Evolutionary conservation across 768 basidiomycete genomes (phyloP), one percentile per base, ranked within the genome.

Genomic region (Porpolomopsis calyptriformis): DNA sequence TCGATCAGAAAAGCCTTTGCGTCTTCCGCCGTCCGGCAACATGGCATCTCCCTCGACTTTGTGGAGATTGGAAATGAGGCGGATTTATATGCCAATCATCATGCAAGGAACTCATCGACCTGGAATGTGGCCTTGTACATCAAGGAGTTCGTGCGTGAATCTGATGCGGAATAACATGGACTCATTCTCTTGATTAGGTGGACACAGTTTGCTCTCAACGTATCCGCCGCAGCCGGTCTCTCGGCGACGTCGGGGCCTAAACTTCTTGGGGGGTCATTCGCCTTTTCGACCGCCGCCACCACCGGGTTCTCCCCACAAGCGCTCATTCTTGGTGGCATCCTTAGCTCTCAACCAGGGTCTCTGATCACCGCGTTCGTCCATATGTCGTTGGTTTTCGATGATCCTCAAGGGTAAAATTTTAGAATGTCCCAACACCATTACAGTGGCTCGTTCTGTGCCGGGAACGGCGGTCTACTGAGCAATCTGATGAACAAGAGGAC

Each of bases 61-160:
- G 64, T 81, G 45, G 77, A 81, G 53, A 68, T 78, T 38, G 79
- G 79, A 9, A 80, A 82, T 42, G 77, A 81, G 59, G 64, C 78
- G 0, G 76, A 82, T 56, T 55, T 80, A 9, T 81, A 78, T 56
- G 35, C 29, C 16, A 61, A 60, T 45, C 75, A 76, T 46, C 72
- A 71, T 2, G 56, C 61, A 10, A 64, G 77, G 41, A 31, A 19
- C 43, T 64, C 26, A 53, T 19, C 54, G 4, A 57, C 52, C 12
- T 77, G 70, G 52, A 71, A 56, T 40, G 57, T 68, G 19, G 52
- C 59, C 4, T 60, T 74, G 57, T 78, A 77, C 52, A 68, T 74
- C 24, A 43, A 56, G 41, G 66, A 78, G 78, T 78, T 55, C 44
- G 72, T 64, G 4, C 37, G 11, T 33, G 19, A 12, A n/a, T 11